Evolutionary conservation across 371 early-diverging fungal species (phyloP), one percentile per base, ranked within the genome.

Genomic region (Saksenaea oblongispora): DNA sequence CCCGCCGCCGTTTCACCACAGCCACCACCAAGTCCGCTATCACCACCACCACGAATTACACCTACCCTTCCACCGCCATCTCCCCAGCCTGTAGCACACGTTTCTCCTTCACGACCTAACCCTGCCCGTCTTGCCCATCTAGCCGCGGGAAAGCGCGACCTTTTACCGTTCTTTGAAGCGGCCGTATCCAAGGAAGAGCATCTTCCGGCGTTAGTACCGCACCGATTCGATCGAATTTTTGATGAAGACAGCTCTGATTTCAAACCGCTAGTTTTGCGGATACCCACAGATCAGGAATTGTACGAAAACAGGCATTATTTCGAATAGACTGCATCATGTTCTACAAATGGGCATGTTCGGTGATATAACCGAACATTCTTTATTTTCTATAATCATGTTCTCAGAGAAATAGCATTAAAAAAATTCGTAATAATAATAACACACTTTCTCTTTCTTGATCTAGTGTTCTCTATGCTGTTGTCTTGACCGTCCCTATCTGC

Each of bases 271-370:
- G 51, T 47, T 47, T 22, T 47, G 22, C 51, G 51, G 22, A 47
- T 47, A 47, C 51, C 51, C 22, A 47, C 51, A 22, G 51, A 47
- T 22, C 18, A 18, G 51, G 51, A 47, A 47, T 22, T 47, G 51
- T 47, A 47, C 22, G 51, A 47, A 22, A 47, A 47, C 51, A 47
- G 51, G 22, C 51, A 47, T 47, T 47, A 47, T 47, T 47, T 47
- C 22, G 51, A 47, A 10, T 47, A 22, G 22, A 22, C 51, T 10
- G 5, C 10, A 47, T 31, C 31, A 31, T 31, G 31, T 31, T 31
- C 31, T 31, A 31, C 31, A 31, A 31, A 31, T n/a, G 7, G 7
- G 4, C 31, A 31, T 31, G 31, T 31, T 31, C 31, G 31, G 31
- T 31, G 31, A 31, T 31, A 7, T 31, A 2, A 7, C 31, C 31